Percentiles rank a stretch among this genome's conserved stretches.
phyloP scores from a whole-genome alignment of 164 flowering plant species.

The Saururus chinensis region DNA sequence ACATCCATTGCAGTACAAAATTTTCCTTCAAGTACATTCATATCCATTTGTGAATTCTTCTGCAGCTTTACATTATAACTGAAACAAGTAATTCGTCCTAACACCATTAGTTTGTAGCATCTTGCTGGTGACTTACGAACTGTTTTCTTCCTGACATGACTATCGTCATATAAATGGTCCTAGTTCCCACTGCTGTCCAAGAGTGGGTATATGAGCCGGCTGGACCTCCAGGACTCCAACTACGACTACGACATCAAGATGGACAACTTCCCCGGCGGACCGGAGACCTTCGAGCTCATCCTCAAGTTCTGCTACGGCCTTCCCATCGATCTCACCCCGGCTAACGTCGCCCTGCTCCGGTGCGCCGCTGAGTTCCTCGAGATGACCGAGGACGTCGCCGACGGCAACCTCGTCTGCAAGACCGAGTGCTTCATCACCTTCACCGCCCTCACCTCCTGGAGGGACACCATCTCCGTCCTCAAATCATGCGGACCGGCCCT shows the following conservation, averaged over 20 bases:
- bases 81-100: too few species aligned
- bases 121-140: neutral
- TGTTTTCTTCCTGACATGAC: neutral
- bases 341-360: constrained; percentile 51
- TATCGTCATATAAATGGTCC: neutral
- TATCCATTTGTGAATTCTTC: too few species aligned
- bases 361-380: constrained; percentile 85
- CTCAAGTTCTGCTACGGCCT: constrained; percentile 71
- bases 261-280: constrained; percentile 73
- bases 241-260: constrained; percentile 34
- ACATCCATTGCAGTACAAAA: too few species aligned
- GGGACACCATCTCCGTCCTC: constrained; percentile 54
- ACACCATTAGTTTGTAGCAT: too few species aligned
- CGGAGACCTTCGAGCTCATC: constrained; percentile 54
- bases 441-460: constrained; percentile 72
- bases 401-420: constrained; percentile 71
- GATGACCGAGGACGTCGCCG: constrained; percentile 79
- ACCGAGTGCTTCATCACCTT: constrained; percentile 78
- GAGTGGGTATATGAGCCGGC: constrained; percentile 50
- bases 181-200: constrained; percentile 63
- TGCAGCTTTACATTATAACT: too few species aligned
- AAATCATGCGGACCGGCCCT: constrained; percentile 57
- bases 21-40: too few species aligned
- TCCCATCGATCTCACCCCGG: constrained; percentile 42
- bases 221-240: constrained; percentile 23